Conservation (phyloP, 495 filamentous ascomycete species). For the Eremomyces bilateralis region DNA sequence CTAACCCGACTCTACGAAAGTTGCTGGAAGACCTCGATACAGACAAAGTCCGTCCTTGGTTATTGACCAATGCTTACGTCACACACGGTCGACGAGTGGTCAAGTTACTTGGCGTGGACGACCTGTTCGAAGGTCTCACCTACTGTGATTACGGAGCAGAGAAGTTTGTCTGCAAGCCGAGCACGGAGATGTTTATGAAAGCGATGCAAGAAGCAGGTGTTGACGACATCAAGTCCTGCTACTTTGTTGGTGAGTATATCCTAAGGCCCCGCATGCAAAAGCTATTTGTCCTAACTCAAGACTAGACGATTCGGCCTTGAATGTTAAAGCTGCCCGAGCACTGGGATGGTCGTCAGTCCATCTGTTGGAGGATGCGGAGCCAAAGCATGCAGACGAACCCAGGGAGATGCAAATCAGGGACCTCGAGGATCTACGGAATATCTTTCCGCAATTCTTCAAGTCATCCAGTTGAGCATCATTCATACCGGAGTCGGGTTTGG, state of each 20-base stretch:
- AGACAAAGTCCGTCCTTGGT: conserved; percentile 66
- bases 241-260: conserved; percentile 52
- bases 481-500: no score
- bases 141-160: conserved; percentile 63
- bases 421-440: conserved; percentile 45
- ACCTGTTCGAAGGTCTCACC: conserved; percentile 80
- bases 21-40: conserved; percentile 61
- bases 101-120: conserved; percentile 56
- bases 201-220: conserved; percentile 30
- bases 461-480: no score
- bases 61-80: conserved; percentile 90
- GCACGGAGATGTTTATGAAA: conserved; percentile 62
- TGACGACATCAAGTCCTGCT: conserved; percentile 33
- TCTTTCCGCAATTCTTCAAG: conserved; percentile 67
- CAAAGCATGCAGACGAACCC: conserved; percentile 33
- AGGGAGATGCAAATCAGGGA: conserved; percentile 46
- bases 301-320: conserved; percentile 64
- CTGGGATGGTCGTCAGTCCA: conserved; percentile 67
- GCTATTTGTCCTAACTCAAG: neutral
- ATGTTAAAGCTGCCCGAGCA: conserved; percentile 45
- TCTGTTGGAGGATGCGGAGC: conserved; percentile 50
- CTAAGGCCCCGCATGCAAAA: neutral
- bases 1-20: conserved; percentile 48
- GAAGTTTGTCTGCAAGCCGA: conserved; percentile 67
- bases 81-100: conserved; percentile 73